Percentiles rank a stretch among this genome's conserved stretches.
Evolutionary conservation across 179 eudicot genomes (phyloP).

Genomic region (Actinidia chinensis): DNA sequence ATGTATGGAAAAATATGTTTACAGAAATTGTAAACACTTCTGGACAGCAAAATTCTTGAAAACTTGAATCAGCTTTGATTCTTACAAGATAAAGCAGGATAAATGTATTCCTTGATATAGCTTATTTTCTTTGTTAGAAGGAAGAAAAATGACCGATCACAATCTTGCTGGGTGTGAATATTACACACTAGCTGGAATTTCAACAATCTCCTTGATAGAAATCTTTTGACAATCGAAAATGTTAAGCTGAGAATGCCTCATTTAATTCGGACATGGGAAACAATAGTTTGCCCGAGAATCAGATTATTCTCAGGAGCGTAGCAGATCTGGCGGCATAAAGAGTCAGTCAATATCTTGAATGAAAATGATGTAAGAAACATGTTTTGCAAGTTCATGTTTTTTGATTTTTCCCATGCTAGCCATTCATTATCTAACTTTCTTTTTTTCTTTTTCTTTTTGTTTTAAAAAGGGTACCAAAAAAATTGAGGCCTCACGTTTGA

Average conservation of each 20-base stretch:
- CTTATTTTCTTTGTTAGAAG: background rate
- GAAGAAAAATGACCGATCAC: background rate
- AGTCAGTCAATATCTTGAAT: background rate
- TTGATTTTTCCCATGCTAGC: background rate
- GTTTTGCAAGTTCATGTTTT: background rate
- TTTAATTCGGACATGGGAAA: background rate
- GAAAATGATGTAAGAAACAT: background rate
- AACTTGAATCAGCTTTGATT: background rate
- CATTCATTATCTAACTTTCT: too few species aligned
- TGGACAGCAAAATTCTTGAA: fast-evolving
- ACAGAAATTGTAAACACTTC: background rate
- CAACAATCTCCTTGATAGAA: background rate
- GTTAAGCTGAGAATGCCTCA: background rate
- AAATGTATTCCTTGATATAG: background rate
- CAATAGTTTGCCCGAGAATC: background rate
- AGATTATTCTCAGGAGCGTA: background rate
- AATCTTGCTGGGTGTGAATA: background rate
- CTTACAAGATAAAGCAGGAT: background rate
- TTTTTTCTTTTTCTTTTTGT: too few species aligned
- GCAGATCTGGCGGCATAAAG: background rate
- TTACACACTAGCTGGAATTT: background rate
- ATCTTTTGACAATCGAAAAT: background rate
- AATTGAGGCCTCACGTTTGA: background rate
- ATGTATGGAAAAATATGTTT: background rate
- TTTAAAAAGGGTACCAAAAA: background rate